These are phyloP conservation scores for Emericellopsis terricola DNA, from an alignment of 495 filamentous ascomycete genomes.

Conservation along the genomic window DNA sequence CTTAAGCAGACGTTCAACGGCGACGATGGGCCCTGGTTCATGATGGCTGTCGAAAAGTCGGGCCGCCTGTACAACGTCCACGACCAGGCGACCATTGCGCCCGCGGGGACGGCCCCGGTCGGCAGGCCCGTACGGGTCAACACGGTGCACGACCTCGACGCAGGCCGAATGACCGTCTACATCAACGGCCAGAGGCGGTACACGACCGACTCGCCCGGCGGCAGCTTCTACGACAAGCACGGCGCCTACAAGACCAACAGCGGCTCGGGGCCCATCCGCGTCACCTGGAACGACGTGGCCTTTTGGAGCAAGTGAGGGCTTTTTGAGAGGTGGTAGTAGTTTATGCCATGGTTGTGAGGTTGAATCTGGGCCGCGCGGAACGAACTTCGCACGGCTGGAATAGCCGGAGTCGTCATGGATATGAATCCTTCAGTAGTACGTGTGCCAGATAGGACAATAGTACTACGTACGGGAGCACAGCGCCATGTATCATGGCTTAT, in stretches of 20 bases:
- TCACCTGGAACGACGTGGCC: constrained; percentile 1
- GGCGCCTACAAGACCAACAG: constrained; percentile 2
- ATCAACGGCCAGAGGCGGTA: constrained; percentile 1
- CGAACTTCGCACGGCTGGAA: too few species aligned
- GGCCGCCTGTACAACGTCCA: constrained; percentile 1
- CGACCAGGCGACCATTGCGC: neutral
- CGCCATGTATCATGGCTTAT: too few species aligned
- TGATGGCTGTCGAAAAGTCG: neutral
- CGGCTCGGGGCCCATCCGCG: neutral
- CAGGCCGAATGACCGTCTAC: neutral
- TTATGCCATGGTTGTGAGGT: too few species aligned
- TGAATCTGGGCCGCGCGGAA: too few species aligned
- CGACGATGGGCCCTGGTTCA: neutral
- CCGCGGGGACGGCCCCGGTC: neutral
- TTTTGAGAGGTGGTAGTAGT: too few species aligned
- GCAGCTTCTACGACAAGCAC: constrained; percentile 2
- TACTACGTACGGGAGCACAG: too few species aligned
- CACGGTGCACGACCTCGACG: constrained; percentile 1
- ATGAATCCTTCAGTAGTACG: too few species aligned
- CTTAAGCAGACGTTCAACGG: constrained; percentile 3
- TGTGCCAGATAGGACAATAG: too few species aligned
- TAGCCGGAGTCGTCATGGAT: too few species aligned
- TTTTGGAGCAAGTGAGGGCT: too few species aligned
- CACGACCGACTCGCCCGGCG: neutral
- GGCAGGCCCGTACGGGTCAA: neutral